Percentiles rank a stretch among this genome's conserved stretches.
phyloP scores from a whole-genome alignment of 108 stramenopile genomes.

The Asterionellopsis glacialis region DNA sequence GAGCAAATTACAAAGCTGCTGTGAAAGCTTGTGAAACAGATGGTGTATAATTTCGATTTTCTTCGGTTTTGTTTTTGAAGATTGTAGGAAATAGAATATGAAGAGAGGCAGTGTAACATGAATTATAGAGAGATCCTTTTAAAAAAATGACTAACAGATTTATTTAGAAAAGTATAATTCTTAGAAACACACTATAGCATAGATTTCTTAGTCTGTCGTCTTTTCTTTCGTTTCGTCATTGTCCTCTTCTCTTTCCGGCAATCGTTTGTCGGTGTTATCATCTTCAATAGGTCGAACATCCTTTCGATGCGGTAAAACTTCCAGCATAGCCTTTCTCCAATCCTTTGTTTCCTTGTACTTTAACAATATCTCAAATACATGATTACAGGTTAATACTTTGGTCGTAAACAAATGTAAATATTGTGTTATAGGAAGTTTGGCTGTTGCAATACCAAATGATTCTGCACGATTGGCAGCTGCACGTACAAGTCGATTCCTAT shows the following conservation, averaged over 20 bases:
- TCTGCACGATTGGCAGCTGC: slow-evolving; percentile 60
- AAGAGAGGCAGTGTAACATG: too few species aligned
- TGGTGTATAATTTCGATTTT: slow-evolving; percentile 1
- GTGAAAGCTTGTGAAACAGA: slow-evolving; percentile 61
- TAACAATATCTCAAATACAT: slow-evolving; percentile 80
- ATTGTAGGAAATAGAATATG: too few species aligned
- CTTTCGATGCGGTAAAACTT: slow-evolving; percentile 68
- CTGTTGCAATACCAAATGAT: slow-evolving; percentile 57
- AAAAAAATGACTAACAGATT: too few species aligned
- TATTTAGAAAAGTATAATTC: too few species aligned
- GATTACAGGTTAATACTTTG: slow-evolving; percentile 72
- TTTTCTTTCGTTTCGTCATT: neutral
- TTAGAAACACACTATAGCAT: slow-evolving; percentile 7
- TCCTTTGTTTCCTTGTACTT: slow-evolving; percentile 58
- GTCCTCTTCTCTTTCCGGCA: too few species aligned
- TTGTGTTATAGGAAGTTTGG: slow-evolving; percentile 60
- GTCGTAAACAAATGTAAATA: slow-evolving; percentile 52
- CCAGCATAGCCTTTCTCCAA: slow-evolving; percentile 65
- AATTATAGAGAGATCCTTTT: too few species aligned
- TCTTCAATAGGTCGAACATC: slow-evolving; percentile 18
- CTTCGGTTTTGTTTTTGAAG: neutral
- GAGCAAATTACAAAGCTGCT: slow-evolving; percentile 68
- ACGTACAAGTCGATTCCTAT: slow-evolving; percentile 72
- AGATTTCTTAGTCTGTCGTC: slow-evolving; percentile 1
- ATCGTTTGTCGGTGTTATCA: neutral